These are phyloP conservation scores for Apophysomyces ossiformis DNA, from an alignment of 371 early-diverging fungal species.

Conservation along the genomic window DNA sequence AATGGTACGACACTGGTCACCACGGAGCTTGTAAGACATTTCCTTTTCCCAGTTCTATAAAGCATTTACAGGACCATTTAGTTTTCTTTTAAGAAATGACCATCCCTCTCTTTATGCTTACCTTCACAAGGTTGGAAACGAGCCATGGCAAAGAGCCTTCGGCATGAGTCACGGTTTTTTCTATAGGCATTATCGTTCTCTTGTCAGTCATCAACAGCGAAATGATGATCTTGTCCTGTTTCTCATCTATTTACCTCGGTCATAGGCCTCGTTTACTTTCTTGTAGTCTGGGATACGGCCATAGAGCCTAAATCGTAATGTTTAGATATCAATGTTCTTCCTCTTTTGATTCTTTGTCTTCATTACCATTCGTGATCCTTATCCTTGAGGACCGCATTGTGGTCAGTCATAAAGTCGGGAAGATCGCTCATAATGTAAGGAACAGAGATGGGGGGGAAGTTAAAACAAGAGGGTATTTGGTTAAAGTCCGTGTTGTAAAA, in stretches of 20 bases:
- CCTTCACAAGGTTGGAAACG: slow-evolving; percentile 57
- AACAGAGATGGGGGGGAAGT: slow-evolving; percentile 3
- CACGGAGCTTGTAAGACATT: slow-evolving; percentile 54
- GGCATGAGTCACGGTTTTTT: slow-evolving; percentile 43
- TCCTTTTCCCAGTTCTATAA: slow-evolving; percentile 62
- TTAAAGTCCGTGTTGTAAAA: not conserved
- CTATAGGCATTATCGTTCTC: slow-evolving; percentile 12
- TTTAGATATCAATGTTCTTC: no score
- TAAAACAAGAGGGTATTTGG: not conserved
- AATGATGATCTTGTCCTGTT: not conserved
- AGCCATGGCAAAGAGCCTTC: slow-evolving; percentile 54
- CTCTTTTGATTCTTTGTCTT: not conserved
- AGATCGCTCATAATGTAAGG: slow-evolving; percentile 30
- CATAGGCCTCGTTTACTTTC: slow-evolving; percentile 52
- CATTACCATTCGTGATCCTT: slow-evolving; percentile 46
- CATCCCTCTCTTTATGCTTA: slow-evolving; percentile 13
- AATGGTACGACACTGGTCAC: slow-evolving; percentile 57
- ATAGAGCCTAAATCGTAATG: slow-evolving; percentile 25
- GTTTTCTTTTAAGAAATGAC: not conserved
- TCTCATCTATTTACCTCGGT: slow-evolving; percentile 33
- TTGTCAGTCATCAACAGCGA: no score
- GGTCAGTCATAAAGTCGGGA: slow-evolving; percentile 59
- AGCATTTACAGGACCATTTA: not conserved
- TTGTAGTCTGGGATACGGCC: slow-evolving; percentile 53
- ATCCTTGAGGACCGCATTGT: slow-evolving; percentile 58